Percentiles rank a stretch among this genome's conserved stretches.
Evolutionary conservation across 176 grass and related monocot species (phyloP).

Genomic region (Pontederia crassipes): DNA sequence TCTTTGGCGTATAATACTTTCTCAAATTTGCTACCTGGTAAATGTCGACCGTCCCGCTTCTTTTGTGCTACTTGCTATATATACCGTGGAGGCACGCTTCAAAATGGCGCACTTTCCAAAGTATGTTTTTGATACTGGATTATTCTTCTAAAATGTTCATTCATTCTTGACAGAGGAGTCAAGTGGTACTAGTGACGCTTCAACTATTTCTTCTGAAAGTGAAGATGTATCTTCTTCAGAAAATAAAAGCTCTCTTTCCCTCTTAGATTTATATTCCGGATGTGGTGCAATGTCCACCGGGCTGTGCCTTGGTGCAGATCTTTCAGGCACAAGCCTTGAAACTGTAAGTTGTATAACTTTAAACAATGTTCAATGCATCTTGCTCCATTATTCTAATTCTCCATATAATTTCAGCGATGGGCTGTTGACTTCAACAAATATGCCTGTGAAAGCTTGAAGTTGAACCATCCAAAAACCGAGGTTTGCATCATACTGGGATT

Average conservation of each 20-base stretch:
- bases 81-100: too few species aligned
- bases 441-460: slow-evolving; percentile 67
- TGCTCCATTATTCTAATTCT: neutral
- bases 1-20: slow-evolving; percentile 65
- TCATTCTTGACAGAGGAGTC: slow-evolving; percentile 25
- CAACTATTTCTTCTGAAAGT: slow-evolving; percentile 36
- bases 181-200: slow-evolving; percentile 23
- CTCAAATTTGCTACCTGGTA: slow-evolving; percentile 54
- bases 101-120: neutral
- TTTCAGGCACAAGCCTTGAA: slow-evolving; percentile 56
- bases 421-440: slow-evolving; percentile 60
- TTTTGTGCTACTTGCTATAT: too few species aligned
- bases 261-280: slow-evolving; percentile 83
- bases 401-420: slow-evolving; percentile 34
- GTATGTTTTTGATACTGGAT: neutral
- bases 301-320: slow-evolving; percentile 54
- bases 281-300: slow-evolving; percentile 92
- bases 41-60: neutral
- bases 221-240: slow-evolving; percentile 11
- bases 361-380: neutral
- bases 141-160: neutral
- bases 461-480: slow-evolving; percentile 68
- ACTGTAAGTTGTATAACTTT: slow-evolving; percentile 32
- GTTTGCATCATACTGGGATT: slow-evolving; percentile 17
- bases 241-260: slow-evolving; percentile 19